A percentile compares a stretch with the other conserved stretches of the same genome.
These are phyloP conservation scores for Ganoderma boninense DNA, from an alignment of 1,284 basidiomycete species.

Conservation along the genomic window DNA sequence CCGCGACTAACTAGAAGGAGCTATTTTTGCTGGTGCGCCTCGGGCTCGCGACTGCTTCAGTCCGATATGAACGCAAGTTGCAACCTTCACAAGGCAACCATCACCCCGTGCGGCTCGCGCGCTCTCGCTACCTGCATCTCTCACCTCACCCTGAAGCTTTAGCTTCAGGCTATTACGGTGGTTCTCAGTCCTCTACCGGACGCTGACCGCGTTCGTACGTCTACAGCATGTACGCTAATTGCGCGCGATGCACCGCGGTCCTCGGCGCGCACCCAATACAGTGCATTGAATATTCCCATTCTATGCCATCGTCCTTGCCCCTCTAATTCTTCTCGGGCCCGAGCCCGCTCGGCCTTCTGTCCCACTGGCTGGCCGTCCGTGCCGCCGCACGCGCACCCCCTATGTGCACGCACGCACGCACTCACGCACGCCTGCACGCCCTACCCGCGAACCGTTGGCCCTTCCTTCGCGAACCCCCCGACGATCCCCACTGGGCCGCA, in stretches of 20 bases:
- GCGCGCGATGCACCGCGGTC: not conserved
- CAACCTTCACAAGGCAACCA: not conserved
- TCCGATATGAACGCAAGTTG: not conserved
- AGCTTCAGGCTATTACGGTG: too few species aligned
- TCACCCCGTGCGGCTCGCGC: too few species aligned
- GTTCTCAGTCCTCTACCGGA: too few species aligned
- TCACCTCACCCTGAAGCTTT: too few species aligned
- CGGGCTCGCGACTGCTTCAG: not conserved
- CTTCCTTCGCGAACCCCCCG: not conserved
- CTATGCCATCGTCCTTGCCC: not conserved
- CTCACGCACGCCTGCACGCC: too few species aligned
- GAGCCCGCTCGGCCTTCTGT: not conserved
- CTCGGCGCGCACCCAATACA: not conserved
- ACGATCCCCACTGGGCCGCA: not conserved
- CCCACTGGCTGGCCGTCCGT: not conserved
- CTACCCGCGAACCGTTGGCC: not conserved
- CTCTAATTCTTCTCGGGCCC: not conserved
- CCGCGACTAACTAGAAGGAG: not conserved
- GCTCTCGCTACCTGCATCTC: too few species aligned
- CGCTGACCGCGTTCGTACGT: too few species aligned
- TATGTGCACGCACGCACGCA: not conserved
- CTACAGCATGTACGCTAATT: too few species aligned
- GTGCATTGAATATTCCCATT: too few species aligned
- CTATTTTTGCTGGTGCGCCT: not conserved
- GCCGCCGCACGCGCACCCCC: not conserved